Base-by-base conservation (phyloP, 192 early-diverging fungal genomes). In the Mortierella hygrophila region DNA sequence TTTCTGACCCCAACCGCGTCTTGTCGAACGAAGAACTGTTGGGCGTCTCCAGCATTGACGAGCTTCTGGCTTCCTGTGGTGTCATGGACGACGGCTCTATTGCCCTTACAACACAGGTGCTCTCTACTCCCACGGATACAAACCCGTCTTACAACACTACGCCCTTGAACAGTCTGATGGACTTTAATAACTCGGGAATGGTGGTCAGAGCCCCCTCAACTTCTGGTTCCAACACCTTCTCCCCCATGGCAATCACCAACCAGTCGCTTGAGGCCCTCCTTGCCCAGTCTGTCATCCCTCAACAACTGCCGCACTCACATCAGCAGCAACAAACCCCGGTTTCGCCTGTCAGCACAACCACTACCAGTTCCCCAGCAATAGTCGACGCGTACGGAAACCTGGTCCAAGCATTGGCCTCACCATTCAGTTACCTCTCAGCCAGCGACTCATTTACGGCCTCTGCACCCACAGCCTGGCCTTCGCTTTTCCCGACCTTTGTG, bases 21-120 rank as follows among this genome's bases (percentile, higher is more conserved):
- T 38, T 86, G 18, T 77, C 83, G 10, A 76, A 49, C 26, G 55
- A 80, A 21, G 83, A 86, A 9, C 75, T 86, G 23, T 49, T 86
- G 20, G 75, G 60, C 7, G 74, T 86, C 11, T 54, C 83, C 26
- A 80, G 38, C 26, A 80, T 86, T 26, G 83, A 86, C 52, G 83
- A 86, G 38, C 71, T 86, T 40, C 26, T 86, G 35, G 32, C 70
- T 3, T 80, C 83, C n/a, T 86, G 83, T 46, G 78, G 78, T 20
- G 77, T 69, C 32, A 40, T 54, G 15, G 71, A 72, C 32, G 68
- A 38, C 42, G 20, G 1, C 35, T 60, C 26, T 41, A 68, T n/a
- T 26, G 32, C 37, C 2, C 9, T 55, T 8, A 32, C 68, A 23
- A 32, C 76, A 41, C 83, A 79, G 42, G 47, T 76, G 16, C 26